Conservation (phyloP, 192 early-diverging fungal genomes). For the Backusella sp. region DNA sequence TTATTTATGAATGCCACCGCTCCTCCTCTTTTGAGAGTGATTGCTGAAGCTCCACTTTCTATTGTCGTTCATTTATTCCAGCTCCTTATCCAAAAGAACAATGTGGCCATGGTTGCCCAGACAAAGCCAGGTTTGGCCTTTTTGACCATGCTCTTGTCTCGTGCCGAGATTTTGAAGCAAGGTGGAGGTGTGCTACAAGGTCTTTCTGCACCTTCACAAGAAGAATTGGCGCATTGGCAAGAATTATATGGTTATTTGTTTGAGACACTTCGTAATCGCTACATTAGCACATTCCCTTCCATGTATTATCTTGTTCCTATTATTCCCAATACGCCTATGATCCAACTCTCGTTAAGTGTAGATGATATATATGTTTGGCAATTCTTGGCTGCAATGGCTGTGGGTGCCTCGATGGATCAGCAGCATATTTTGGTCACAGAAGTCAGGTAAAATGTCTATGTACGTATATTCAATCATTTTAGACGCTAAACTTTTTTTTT, state of each 20-base stretch:
- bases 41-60: slow-evolving; percentile 81
- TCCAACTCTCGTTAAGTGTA: slow-evolving; percentile 38
- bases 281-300: slow-evolving; percentile 75
- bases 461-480: background rate
- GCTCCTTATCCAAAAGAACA: slow-evolving; percentile 88
- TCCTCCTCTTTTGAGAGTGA: slow-evolving; percentile 76
- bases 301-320: slow-evolving; percentile 38
- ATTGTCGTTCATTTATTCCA: slow-evolving; percentile 79
- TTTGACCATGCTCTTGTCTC: slow-evolving; percentile 85
- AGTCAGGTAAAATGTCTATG: slow-evolving; percentile 58
- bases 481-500: background rate
- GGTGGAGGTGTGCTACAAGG: slow-evolving; percentile 48
- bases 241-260: slow-evolving; percentile 89
- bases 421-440: slow-evolving; percentile 91
- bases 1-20: slow-evolving; percentile 88
- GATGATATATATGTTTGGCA: slow-evolving; percentile 97
- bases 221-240: slow-evolving; percentile 64
- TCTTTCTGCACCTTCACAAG: slow-evolving; percentile 40
- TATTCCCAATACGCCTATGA: slow-evolving; percentile 29
- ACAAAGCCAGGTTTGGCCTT: slow-evolving; percentile 85
- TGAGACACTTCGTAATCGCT: slow-evolving; percentile 67
- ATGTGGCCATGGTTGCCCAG: slow-evolving; percentile 81
- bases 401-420: slow-evolving; percentile 92
- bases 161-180: slow-evolving; percentile 89
- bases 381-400: slow-evolving; percentile 94